phyloP scores from a whole-genome alignment of 495 filamentous ascomycete genomes.

The Xylona heveae region DNA sequence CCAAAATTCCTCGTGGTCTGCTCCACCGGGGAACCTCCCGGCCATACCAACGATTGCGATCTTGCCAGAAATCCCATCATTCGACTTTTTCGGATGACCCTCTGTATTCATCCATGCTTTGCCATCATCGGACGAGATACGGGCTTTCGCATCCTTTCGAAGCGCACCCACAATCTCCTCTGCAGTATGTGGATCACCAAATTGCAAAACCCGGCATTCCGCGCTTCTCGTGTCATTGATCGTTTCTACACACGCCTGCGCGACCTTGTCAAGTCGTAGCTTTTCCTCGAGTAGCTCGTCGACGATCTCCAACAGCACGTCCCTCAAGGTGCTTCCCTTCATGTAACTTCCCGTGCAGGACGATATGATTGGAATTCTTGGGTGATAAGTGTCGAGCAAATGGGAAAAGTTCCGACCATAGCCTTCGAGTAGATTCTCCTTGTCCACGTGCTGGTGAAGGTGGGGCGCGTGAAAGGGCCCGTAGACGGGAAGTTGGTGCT shows the following conservation, averaged over 20 bases:
- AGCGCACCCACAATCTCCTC: slow-evolving; percentile 8
- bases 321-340: slow-evolving; percentile 21
- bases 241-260: slow-evolving; percentile 27
- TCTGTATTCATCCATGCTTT: neutral
- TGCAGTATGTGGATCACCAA: neutral
- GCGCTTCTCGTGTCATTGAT: slow-evolving; percentile 9
- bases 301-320: slow-evolving; percentile 28
- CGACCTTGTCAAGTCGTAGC: slow-evolving; percentile 33
- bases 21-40: slow-evolving; percentile 50
- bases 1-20: slow-evolving; percentile 46
- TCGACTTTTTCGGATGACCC: slow-evolving; percentile 18
- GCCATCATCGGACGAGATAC: neutral
- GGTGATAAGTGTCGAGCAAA: slow-evolving; percentile 23
- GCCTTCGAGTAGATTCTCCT: slow-evolving; percentile 41
- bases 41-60: slow-evolving; percentile 65
- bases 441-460: slow-evolving; percentile 37
- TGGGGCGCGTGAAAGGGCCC: slow-evolving; percentile 69
- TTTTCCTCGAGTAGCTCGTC: slow-evolving; percentile 36
- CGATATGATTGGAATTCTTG: slow-evolving; percentile 35
- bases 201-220: neutral
- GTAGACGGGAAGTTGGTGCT: slow-evolving; percentile 45
- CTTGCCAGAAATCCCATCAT: too few relatives aligned
- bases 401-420: too few relatives aligned
- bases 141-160: slow-evolving; percentile 12
- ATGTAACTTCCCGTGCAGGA: slow-evolving; percentile 28